Base-by-base conservation (phyloP, 1,284 basidiomycete genomes). In the Pseudozyma tsukubaensis region DNA sequence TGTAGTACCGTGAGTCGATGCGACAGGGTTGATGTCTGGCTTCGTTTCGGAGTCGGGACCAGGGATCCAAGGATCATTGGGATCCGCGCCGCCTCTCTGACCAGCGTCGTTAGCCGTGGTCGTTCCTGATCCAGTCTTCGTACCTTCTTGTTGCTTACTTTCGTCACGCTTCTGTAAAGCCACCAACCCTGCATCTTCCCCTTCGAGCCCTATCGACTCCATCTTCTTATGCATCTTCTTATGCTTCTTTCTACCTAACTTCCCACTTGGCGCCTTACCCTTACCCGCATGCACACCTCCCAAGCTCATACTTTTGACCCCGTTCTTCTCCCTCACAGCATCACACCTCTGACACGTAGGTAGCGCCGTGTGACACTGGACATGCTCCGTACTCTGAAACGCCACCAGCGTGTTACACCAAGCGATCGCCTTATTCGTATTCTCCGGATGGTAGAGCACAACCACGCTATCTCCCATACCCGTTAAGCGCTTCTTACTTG, bases 291-390 rank as follows among this genome's bases (percentile, higher is more conserved):
- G 18, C 12, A 3, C 24, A 29, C 24, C 24, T 29, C 24, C 24
- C 24, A 29, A 29, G 24, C 24, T 29, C 6, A 6, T 29, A 6
- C 24, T 29, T 29, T 29, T 29, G 3, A 12, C 13, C 32, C n/a
- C 50, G 19, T 7, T 8, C 34, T n/a, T 49, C 14, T 29, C 9
- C 34, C 64, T 42, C 3, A 73, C 39, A 14, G 71, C 71, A 50
- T 73, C 71, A 45, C 71, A 73, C 4, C 71, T 14, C 44, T 73
- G 71, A 51, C 71, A 73, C 7, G 71, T 73, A 2, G 71, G 71
- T 10, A 68, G n/a, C 4, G 65, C 65, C 14, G 21, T 19, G 18
- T 65, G 65, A 35, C 65, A 68, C 6, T 32, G 11, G 7, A 73
- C 50, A 40, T 73, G 57, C 4, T 53, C 10, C 3, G 54, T 64